phyloP scores from a whole-genome alignment of 768 basidiomycete genomes.

The Naganishia vaughanmartiniae region DNA sequence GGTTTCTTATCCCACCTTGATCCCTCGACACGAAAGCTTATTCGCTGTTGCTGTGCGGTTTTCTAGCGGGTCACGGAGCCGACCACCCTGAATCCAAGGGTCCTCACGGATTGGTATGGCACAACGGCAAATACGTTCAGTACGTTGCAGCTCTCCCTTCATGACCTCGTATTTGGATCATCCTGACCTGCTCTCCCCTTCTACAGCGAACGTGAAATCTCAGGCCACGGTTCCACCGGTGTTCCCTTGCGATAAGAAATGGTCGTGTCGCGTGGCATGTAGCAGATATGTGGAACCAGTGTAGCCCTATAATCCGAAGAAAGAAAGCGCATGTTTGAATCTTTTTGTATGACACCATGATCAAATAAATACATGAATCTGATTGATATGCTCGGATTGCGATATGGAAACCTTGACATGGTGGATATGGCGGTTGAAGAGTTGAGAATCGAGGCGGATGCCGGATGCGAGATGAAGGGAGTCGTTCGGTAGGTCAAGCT shows the following conservation, averaged over 20 bases:
- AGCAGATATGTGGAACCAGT: too few relatives aligned
- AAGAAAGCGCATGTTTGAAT: background rate
- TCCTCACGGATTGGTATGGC: slow-evolving; percentile 34
- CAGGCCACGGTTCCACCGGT: slow-evolving; percentile 32
- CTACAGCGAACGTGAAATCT: slow-evolving; percentile 28
- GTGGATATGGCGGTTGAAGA: too few relatives aligned
- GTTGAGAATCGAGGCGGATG: too few relatives aligned
- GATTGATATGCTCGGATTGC: too few relatives aligned
- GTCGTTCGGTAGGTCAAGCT: too few relatives aligned
- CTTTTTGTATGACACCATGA: slow-evolving; percentile 2
- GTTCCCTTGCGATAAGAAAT: slow-evolving; percentile 26
- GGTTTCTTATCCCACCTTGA: background rate
- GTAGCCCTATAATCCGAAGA: slow-evolving; percentile 8
- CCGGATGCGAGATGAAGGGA: too few relatives aligned
- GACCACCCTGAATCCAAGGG: slow-evolving; percentile 29
- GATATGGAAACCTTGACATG: too few relatives aligned
- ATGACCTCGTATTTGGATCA: background rate
- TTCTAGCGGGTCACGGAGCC: slow-evolving; percentile 7
- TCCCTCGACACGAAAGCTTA: background rate
- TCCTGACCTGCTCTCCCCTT: background rate
- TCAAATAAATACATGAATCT: background rate
- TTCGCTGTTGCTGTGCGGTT: background rate
- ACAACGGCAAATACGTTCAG: slow-evolving; percentile 32
- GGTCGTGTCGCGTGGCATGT: background rate
- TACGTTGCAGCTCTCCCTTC: background rate